These are phyloP conservation scores for Talaromyces pinophilus DNA, from an alignment of 2,329 filamentous ascomycete genomes.

Conservation along the genomic window DNA sequence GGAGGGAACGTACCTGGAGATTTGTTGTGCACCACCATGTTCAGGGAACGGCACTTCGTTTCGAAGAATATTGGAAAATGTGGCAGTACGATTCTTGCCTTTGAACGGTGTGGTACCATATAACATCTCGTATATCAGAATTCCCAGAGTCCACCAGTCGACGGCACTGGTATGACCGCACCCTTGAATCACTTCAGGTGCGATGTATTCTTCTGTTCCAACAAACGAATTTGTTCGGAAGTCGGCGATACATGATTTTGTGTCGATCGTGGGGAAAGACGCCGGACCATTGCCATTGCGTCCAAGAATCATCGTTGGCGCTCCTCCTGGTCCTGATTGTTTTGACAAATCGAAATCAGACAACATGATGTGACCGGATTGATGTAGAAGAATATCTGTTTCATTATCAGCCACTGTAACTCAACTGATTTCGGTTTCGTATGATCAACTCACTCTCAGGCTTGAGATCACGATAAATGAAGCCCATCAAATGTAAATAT, in stretches of 20 bases:
- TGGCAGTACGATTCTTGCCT: constrained; percentile 97
- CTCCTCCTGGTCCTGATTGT: constrained; percentile 92
- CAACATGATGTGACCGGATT: constrained; percentile 99
- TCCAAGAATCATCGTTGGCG: constrained; percentile 95
- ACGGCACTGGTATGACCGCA: constrained; percentile 98
- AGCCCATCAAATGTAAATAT: constrained; percentile 97
- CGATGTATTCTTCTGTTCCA: constrained; percentile 98
- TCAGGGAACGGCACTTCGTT: constrained; percentile 97
- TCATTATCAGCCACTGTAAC: background rate
- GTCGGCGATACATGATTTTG: constrained; percentile 95
- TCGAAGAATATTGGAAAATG: constrained; percentile 93
- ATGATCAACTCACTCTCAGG: constrained; percentile 73
- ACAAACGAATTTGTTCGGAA: constrained; percentile 99
- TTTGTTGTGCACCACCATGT: constrained; percentile 76
- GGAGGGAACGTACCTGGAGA: constrained; percentile 74
- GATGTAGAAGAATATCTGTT: constrained; percentile 90
- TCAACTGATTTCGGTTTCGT: background rate
- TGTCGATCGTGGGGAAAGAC: constrained; percentile 94
- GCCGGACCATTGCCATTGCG: constrained; percentile 84
- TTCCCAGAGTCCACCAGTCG: constrained; percentile 98
- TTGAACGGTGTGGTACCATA: constrained; percentile 99
- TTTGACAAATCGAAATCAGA: constrained; percentile 98
- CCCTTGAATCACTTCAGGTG: constrained; percentile 97
- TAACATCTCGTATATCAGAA: constrained; percentile 97
- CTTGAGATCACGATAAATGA: constrained; percentile 97